These are phyloP conservation scores for Pinus tabuliformis DNA, from an alignment of 75 land plant species.

Conservation along the genomic window DNA sequence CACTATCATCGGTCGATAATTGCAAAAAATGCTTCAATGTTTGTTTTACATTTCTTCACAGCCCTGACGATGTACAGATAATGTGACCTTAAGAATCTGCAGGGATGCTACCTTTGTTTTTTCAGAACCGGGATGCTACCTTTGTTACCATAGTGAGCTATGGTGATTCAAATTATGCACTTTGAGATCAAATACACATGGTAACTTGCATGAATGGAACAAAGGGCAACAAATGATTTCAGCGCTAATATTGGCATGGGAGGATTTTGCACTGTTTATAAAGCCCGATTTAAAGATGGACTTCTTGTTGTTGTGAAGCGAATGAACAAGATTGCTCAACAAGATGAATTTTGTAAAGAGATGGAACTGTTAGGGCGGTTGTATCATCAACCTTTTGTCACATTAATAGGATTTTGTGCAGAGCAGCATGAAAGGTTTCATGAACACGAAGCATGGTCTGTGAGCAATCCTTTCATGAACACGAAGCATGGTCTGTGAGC, in stretches of 20 bases:
- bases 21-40: too few species aligned
- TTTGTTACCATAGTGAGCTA: too few species aligned
- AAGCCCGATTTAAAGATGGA: conserved; percentile 32
- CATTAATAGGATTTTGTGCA: conserved; percentile 37
- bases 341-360: conserved; percentile 31
- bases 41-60: too few species aligned
- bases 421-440: conserved; percentile 33
- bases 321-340: conserved; percentile 20
- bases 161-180: background rate
- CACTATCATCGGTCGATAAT: too few species aligned
- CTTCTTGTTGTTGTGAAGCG: conserved; percentile 32
- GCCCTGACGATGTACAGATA: too few species aligned
- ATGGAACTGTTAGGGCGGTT: conserved; percentile 39
- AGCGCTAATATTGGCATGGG: conserved; percentile 39
- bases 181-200: background rate
- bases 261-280: conserved; percentile 39
- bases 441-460: too few species aligned
- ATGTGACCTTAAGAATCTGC: too few species aligned
- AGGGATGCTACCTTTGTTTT: too few species aligned
- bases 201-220: conserved; percentile 8
- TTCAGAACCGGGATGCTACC: too few species aligned
- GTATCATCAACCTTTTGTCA: conserved; percentile 41
- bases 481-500: too few species aligned
- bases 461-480: background rate
- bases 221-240: conserved; percentile 33